phyloP scores from a whole-genome alignment of 108 stramenopile species.

The Cylindrotheca fusiformis region DNA sequence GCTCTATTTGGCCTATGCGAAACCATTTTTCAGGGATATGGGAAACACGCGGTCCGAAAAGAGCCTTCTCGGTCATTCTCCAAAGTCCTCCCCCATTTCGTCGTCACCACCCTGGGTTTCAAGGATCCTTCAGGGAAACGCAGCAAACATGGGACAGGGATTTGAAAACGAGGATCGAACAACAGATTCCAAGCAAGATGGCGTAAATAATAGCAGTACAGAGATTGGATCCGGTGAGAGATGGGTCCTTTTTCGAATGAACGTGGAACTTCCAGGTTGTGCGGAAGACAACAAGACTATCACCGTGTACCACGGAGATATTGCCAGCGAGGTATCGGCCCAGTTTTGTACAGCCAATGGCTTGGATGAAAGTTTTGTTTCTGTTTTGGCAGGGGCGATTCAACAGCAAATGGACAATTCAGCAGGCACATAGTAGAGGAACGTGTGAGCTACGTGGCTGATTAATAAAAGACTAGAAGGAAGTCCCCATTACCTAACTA shows the following conservation, averaged over 20 bases:
- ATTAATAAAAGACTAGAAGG: too few relatives aligned
- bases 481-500: too few relatives aligned
- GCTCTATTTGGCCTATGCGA: constrained; percentile 23
- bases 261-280: constrained; percentile 9
- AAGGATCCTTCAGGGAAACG: constrained; percentile 9
- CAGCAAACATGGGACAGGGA: constrained; percentile 12
- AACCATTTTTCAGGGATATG: constrained; percentile 15
- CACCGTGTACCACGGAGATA: constrained; percentile 14
- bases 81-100: not conserved
- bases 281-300: constrained; percentile 1
- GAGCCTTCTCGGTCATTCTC: not conserved
- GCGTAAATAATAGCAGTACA: not conserved
- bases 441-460: too few relatives aligned
- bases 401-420: constrained; percentile 16
- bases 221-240: constrained; percentile 16
- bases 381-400: constrained; percentile 12
- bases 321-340: constrained; percentile 12
- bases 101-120: constrained; percentile 18
- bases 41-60: constrained; percentile 8
- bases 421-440: too few relatives aligned
- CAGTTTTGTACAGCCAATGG: constrained; percentile 15
- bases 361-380: constrained; percentile 14
- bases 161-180: not conserved
- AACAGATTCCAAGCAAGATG: not conserved
- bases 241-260: constrained; percentile 27